Conservation (phyloP, 148 eudicot species). For the Chenopodium album region DNA sequence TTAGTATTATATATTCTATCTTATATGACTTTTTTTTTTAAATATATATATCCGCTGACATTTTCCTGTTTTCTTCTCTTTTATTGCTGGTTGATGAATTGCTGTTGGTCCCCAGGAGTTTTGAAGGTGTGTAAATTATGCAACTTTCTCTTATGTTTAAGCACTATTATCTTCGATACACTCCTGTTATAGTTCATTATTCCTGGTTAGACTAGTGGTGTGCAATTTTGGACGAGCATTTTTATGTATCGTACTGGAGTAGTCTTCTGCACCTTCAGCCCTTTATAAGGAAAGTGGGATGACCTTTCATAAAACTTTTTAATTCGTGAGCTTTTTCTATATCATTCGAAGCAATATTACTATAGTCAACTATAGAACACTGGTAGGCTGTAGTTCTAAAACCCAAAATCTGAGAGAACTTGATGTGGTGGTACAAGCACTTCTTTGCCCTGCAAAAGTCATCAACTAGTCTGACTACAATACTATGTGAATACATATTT, state of each 20-base stretch:
- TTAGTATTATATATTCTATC: not conserved
- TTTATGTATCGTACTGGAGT: not conserved
- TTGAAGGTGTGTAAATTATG: conserved; percentile 60
- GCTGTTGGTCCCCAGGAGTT: conserved; percentile 51
- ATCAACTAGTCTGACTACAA: not conserved
- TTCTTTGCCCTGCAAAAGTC: not conserved
- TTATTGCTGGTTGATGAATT: conserved; percentile 28
- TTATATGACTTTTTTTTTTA: not conserved
- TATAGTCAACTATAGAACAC: not conserved
- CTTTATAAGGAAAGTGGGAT: not conserved
- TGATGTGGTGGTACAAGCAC: not conserved
- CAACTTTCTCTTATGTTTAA: not conserved
- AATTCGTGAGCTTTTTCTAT: not conserved
- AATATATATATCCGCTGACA: conserved; percentile 30
- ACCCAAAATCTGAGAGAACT: not conserved
- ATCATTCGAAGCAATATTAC: not conserved
- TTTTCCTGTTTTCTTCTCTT: conserved; percentile 17
- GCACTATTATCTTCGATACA: not conserved
- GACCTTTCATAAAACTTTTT: not conserved
- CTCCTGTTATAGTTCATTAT: not conserved
- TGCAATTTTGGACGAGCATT: not conserved
- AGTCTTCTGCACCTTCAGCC: not conserved
- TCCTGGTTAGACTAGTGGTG: not conserved
- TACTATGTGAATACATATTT: too few relatives aligned
- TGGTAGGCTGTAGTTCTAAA: not conserved